A percentile compares a stretch with the other conserved stretches of the same genome.
Evolutionary conservation across 345 rosid species (phyloP).

Genomic region (Hibiscus mutabilis): DNA sequence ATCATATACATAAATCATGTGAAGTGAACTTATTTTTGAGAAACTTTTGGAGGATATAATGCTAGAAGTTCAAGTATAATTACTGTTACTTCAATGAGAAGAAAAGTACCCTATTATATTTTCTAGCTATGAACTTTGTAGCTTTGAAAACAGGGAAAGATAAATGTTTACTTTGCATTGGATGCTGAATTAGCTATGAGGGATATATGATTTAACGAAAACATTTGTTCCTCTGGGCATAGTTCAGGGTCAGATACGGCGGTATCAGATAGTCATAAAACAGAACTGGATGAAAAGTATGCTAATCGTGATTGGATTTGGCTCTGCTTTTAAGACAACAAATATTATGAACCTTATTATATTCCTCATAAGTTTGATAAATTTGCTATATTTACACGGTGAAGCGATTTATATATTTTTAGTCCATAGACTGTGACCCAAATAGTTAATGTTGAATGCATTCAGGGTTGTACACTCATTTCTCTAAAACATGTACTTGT

Average conservation of each 20-base stretch:
- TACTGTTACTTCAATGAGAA: not conserved
- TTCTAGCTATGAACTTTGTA: not conserved
- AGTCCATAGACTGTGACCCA: not conserved
- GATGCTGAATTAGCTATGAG: not conserved
- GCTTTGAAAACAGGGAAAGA: not conserved
- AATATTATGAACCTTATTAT: not conserved
- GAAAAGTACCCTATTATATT: not conserved
- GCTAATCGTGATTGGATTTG: not conserved
- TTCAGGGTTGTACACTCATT: not conserved
- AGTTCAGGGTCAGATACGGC: not conserved
- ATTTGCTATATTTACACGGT: not conserved
- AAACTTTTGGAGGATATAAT: not conserved
- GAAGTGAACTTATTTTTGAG: not conserved
- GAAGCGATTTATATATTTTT: not conserved
- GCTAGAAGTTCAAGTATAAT: not conserved
- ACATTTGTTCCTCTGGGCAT: not conserved
- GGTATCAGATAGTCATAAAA: not conserved
- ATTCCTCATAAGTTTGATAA: not conserved
- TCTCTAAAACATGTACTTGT: not conserved
- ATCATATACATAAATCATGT: not conserved
- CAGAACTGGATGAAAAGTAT: not conserved
- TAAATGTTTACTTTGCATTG: not conserved
- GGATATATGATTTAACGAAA: not conserved
- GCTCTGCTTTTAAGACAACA: not conserved
- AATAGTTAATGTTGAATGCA: not conserved